Evolutionary conservation across 108 stramenopile species (phyloP), one percentile per base, ranked within the genome.

Genomic region (Nannochloropsis oceanica): DNA sequence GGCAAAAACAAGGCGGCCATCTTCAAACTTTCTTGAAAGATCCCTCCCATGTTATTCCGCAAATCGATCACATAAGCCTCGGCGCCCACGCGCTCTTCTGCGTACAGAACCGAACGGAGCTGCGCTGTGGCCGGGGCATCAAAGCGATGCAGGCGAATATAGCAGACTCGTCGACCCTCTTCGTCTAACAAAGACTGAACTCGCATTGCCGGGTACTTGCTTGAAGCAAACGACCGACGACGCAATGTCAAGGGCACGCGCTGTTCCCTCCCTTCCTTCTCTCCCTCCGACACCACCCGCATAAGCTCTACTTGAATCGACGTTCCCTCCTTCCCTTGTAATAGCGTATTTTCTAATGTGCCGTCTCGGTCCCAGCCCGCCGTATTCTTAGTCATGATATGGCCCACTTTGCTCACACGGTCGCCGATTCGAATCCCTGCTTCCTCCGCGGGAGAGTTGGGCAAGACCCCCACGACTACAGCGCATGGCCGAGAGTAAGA

Each of bases 41-140:
- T n/a, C 0, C 84, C 84, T 8, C 84, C 84, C 42, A n/a, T 25
- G 84, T 85, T 85, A 43, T 85, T 85, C 25, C 84, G 79, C n/a
- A 85, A 27, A 27, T 85, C 84, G 25, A 85, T 27, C 42, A 85
- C 46, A 18, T 50, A 50, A 18, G 14, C 46, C 0, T 13, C 46
- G 18, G 46, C 22, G 22, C 27, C 27, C 81, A 13, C 12, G 20
- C 27, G 27, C 27, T 82, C 81, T 20, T 27, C 27, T 14, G 26
- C 81, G 81, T 34, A 27, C 22, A 82, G 27, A 0, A 82, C 27
- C 81, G 81, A 26, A 12, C 27, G 27, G 27, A 82, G 12, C 34
- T 82, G 26, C 11, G 8, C 22, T 12, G 81, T 12, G 22, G 81
- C 42, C 11, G 22, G 79, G 14, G 79, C 79, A 43, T 80, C 79